Base-by-base conservation (phyloP, 2,329 filamentous ascomycete species). In the Aureobasidium sp. region DNA sequence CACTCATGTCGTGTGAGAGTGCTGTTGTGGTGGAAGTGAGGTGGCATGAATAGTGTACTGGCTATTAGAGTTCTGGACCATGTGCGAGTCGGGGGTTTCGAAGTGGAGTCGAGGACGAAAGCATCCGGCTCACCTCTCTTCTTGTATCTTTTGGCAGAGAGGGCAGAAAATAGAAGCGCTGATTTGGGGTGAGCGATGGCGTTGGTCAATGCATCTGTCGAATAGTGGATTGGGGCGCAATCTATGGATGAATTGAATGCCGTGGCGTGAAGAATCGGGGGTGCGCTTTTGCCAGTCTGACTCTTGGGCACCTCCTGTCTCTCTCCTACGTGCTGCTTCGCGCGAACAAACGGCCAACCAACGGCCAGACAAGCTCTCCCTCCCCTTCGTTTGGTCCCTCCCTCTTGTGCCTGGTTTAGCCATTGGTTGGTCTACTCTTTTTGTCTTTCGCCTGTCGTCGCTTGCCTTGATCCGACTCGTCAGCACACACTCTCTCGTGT, bases 271-370 rank as follows among this genome's bases (percentile, higher is more conserved):
- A 29, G 29, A 26, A 29, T 20, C 13, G 52, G 36, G 51, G 48
- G n/a, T 37, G 48, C 20, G 32, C 48, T 37, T 52, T n/a, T 32
- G 53, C 39, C 1, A 36, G 53, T 34, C 53, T 57, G 53, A 57
- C 41, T 46, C 39, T 39, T 57, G 39, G 39, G 39, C 59, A 61
- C 59, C 59, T 61, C 59, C 59, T 51, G 46, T 52, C 48, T 61
- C 46, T 36, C 44, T 61, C 37, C 44, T 39, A 51, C 34, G 32
- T 41, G 26, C 59, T 61, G 59, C 59, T 61, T 55, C 29, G 59
- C 46, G 46, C 44, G 44, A 50, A 9, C 57, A 60, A 51, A 53
- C 59, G 47, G 59, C 59, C 50, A 60, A 50, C 59, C 41, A 60
- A 60, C 57, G 53, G 53, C 53, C 53, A 47, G 20, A 37, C 44